Base-by-base conservation (phyloP, 1,139 yeast species). In the Candida tetrigidarum region DNA sequence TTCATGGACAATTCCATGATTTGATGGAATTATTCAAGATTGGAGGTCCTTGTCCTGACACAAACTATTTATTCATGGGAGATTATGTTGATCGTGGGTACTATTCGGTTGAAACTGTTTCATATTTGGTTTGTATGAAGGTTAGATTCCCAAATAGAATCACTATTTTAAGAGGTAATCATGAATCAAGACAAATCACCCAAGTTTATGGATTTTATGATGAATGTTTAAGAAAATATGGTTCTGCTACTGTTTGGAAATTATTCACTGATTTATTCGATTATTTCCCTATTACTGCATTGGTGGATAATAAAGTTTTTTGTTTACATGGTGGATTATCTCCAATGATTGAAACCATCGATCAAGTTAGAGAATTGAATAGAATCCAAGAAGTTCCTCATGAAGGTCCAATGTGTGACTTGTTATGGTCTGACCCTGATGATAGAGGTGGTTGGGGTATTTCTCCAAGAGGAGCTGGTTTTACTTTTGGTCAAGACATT, bases 371-470 rank as follows among this genome's bases (percentile, higher is more conserved):
- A 54, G 83, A 85, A 52, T 81, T 91, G 51, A 93, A 90, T 66
- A 76, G 97, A 59, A 80, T 81, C 52, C 98, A 93, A 70, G 99
- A 93, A 69, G 98, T 93, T 43, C 99, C 99, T 28, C 99, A 93
- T 63, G 99, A 93, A 67, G 99, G 99, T 32, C 96, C 97, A 43
- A 93, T 93, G 97, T 93, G 98, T 69, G 99, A 93, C 65, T 74
- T 93, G 61, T 74, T 93, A 48, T 93, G 99, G 99, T 86, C 96
- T 7, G 99, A 93, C 62, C 99, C 99, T 2, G 99, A 93, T 62
- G 97, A 90, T 61, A 84, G 96, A 53, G 90, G 90, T 50, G 92
- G 95, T 46, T 95, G 99, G 99, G 96, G 97, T 19, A 84, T 93
- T 52, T 86, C 96, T 46, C 98, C 99, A 54, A 82, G 99, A 69